Base-by-base conservation (phyloP, 2,329 filamentous ascomycete genomes). In the Chaetomium sp. region DNA sequence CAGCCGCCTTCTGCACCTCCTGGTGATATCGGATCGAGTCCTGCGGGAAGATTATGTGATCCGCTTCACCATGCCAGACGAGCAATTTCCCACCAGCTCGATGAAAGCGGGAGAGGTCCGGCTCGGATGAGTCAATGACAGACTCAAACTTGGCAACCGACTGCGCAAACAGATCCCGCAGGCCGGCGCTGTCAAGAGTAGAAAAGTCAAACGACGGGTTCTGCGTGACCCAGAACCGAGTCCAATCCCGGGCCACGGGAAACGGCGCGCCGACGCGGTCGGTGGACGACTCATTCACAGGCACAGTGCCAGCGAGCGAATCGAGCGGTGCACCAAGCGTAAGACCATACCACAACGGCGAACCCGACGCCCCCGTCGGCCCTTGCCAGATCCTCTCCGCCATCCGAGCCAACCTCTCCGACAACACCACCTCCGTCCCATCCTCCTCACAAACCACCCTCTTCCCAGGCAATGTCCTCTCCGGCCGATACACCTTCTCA, bases 351-450 rank as follows among this genome's bases (percentile, higher is more conserved):
- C 19, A 27, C 19, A 27, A 27, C 19, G 19, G 19, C 19, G 71
- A 70, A 12, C 77, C 77, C 6, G 75, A 77, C 49, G 78, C 72
- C 64, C 80, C 72, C n/a, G 73, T 69, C 1, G 78, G 77, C 14
- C 74, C 68, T 5, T 69, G 58, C 40, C 71, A 67, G 33, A 79
- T 27, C 2, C 19, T 27, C 19, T 27, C 19, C 19, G 19, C 19
- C 19, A 27, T 27, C 19, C 19, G 19, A 27, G 19, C 19, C 19
- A 27, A 27, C 19, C 19, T 27, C 19, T 27, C 19, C 19, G 19
- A 27, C 19, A 27, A 27, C 19, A 27, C 19, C 19, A 27, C 19
- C 45, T 43, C 19, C 49, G 48, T 7, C 43, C 53, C 4, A 59
- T 10, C 6, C 44, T 55, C 19, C 12, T 33, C 6, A 51, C 9